These are phyloP conservation scores for Teunomyces funiuensis DNA, from an alignment of 805 yeast genomes.

Conservation along the genomic window DNA sequence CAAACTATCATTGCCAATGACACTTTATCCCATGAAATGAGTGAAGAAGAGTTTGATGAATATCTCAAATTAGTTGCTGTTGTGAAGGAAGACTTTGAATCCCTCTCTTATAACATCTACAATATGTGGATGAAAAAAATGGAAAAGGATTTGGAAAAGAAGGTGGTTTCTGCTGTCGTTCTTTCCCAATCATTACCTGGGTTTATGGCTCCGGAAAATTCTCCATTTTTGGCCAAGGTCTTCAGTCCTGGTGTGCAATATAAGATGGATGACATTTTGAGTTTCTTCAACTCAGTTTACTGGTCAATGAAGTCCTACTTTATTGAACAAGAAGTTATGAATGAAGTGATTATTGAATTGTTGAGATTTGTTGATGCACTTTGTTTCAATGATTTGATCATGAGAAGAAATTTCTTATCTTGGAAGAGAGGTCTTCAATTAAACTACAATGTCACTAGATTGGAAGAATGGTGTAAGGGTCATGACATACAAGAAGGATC, in stretches of 20 bases:
- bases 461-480: conserved; percentile 97
- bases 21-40: conserved; percentile 76
- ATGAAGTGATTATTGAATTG: conserved; percentile 80
- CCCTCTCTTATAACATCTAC: conserved; percentile 88
- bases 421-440: conserved; percentile 98
- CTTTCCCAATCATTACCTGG: conserved; percentile 95
- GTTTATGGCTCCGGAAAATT: conserved; percentile 80
- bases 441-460: conserved; percentile 91
- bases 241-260: conserved; percentile 70
- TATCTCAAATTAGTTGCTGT: conserved; percentile 86
- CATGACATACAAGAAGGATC: conserved; percentile 89
- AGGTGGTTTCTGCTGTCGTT: conserved; percentile 93
- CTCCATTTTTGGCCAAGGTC: conserved; percentile 80
- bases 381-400: conserved; percentile 91
- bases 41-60: conserved; percentile 85
- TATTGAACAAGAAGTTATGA: conserved; percentile 80
- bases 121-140: conserved; percentile 96
- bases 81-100: conserved; percentile 91
- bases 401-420: conserved; percentile 90
- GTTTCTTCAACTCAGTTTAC: conserved; percentile 84
- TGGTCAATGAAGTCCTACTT: conserved; percentile 92
- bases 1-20: conserved; percentile 86
- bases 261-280: conserved; percentile 92
- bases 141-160: conserved; percentile 86
- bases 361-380: conserved; percentile 85